phyloP scores from a whole-genome alignment of 495 filamentous ascomycete species.

The Lophiostoma macrostomum region DNA sequence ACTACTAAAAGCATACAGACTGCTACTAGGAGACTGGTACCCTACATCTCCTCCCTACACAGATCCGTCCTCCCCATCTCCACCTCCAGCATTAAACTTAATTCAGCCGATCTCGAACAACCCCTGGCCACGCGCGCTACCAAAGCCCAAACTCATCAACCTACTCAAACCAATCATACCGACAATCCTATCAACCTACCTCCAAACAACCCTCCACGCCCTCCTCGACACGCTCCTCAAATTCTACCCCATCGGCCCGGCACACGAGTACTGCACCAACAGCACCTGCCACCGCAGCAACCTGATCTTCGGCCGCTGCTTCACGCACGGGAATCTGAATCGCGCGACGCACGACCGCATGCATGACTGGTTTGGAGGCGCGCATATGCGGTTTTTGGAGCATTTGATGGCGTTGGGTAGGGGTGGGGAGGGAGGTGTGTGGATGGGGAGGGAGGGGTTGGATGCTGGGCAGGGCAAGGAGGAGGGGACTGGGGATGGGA shows the following conservation, averaged over 20 bases:
- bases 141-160: too few relatives aligned
- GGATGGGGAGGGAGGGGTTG: too few relatives aligned
- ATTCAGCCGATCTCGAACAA: too few relatives aligned
- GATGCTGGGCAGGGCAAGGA: too few relatives aligned
- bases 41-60: too few relatives aligned
- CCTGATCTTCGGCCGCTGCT: constrained; percentile 58
- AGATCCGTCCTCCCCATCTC: too few relatives aligned
- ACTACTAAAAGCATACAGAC: constrained; percentile 48
- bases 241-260: constrained; percentile 55
- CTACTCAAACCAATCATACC: neutral
- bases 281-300: constrained; percentile 58
- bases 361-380: constrained; percentile 59
- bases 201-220: constrained; percentile 52
- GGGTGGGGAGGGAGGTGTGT: too few relatives aligned
- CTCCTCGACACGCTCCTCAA: constrained; percentile 56
- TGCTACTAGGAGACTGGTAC: too few relatives aligned
- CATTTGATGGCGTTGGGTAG: constrained; percentile 59
- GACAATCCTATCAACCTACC: constrained; percentile 44
- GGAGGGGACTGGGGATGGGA: too few relatives aligned
- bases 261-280: constrained; percentile 60
- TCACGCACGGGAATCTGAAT: constrained; percentile 64
- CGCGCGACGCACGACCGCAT: constrained; percentile 61
- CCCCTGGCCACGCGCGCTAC: too few relatives aligned
- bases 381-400: constrained; percentile 58
- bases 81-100: too few relatives aligned